phyloP scores from a whole-genome alignment of 2,329 filamentous ascomycete species.

The Periconia sp. region DNA sequence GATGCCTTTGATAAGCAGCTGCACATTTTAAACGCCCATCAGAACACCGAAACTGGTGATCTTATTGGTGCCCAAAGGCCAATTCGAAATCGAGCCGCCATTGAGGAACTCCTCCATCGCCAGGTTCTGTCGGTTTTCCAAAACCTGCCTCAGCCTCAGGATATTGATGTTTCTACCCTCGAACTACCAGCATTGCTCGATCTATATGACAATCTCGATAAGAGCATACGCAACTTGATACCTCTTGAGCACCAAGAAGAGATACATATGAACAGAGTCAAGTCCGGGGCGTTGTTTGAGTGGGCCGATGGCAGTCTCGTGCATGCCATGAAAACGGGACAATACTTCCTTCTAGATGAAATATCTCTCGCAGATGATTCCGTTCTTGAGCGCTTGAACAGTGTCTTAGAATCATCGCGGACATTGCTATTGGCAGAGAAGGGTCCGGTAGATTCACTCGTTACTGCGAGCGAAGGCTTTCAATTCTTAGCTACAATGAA shows the following conservation, averaged over 20 bases:
- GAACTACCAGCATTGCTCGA: conserved; percentile 58
- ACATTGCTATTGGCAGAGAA: conserved; percentile 92
- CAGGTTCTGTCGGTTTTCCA: conserved; percentile 55
- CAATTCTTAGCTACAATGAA: conserved; percentile 99
- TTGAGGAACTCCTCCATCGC: conserved; percentile 66
- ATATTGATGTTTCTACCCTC: conserved; percentile 12
- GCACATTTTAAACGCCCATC: conserved; percentile 93
- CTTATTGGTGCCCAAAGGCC: conserved; percentile 94
- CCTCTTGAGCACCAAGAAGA: conserved; percentile 43
- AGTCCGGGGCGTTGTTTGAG: conserved; percentile 86
- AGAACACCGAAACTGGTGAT: conserved; percentile 97
- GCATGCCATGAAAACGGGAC: conserved; percentile 85
- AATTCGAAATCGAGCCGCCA: conserved; percentile 77
- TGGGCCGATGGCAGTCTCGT: conserved; percentile 95
- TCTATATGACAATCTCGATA: conserved; percentile 59
- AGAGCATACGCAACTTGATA: conserved; percentile 49
- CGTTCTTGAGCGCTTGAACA: conserved; percentile 93
- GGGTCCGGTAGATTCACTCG: conserved; percentile 77
- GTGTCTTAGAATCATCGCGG: conserved; percentile 85
- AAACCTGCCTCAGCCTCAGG: conserved; percentile 6
- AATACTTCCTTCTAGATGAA: conserved; percentile 93
- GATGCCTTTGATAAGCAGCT: conserved; percentile 75
- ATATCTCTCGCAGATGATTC: conserved; percentile 98
- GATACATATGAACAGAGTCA: conserved; percentile 56
- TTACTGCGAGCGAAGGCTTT: conserved; percentile 76